Percentiles rank a stretch among this genome's conserved stretches.
Evolutionary conservation across 331 rosid species (phyloP).

Genomic region (Quercus tomentella): DNA sequence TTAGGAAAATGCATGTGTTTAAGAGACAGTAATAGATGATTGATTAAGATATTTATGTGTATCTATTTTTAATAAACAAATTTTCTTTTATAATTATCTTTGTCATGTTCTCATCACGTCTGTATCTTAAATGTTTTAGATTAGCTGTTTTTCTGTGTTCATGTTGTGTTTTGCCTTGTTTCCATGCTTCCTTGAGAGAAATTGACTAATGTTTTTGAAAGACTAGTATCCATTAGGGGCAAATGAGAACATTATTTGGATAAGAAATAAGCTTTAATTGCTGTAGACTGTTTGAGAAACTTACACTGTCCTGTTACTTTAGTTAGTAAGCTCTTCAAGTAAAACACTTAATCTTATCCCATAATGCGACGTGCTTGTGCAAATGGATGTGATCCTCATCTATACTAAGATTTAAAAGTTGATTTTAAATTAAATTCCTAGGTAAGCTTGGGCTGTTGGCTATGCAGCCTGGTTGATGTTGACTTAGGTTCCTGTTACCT

Average conservation of each 20-base stretch:
- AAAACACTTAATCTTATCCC: not conserved
- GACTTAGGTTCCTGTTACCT: not conserved
- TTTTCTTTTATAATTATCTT: not conserved
- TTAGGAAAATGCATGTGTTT: no score
- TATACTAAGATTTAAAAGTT: not conserved
- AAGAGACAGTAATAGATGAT: no score
- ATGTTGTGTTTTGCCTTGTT: not conserved
- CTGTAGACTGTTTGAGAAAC: not conserved
- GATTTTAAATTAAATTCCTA: not conserved
- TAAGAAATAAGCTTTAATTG: not conserved
- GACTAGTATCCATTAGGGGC: not conserved
- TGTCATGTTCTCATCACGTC: not conserved
- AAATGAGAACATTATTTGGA: not conserved
- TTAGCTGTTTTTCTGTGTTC: not conserved
- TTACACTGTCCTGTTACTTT: not conserved
- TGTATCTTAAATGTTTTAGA: not conserved
- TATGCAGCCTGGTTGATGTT: not conserved
- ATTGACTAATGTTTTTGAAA: not conserved
- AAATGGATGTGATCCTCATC: not conserved
- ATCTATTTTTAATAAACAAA: not conserved
- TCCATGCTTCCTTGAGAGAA: not conserved
- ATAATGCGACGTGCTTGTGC: not conserved
- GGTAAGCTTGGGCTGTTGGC: not conserved
- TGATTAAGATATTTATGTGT: not conserved
- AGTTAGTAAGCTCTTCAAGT: not conserved